Percentiles rank a stretch among this genome's conserved stretches.
Conservation (phyloP, 2,329 filamentous ascomycete species). For the Neonectria ditissima region DNA sequence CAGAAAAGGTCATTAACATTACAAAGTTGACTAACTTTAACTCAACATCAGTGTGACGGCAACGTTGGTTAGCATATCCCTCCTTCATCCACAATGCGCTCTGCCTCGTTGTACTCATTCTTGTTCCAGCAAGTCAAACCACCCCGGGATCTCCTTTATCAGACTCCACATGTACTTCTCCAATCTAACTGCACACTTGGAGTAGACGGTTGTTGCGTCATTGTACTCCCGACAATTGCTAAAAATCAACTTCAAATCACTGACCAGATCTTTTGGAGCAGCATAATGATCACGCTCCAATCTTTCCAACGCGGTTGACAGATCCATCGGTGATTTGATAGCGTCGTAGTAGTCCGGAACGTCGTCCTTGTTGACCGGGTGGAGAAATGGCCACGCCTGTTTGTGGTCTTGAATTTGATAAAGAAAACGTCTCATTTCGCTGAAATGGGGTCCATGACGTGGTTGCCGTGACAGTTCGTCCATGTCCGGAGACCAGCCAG, state of each 20-base stretch:
- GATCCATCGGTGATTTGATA: conserved; percentile 97
- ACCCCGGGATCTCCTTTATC: conserved; percentile 92
- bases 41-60: no score
- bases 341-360: conserved; percentile 98
- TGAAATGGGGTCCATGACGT: conserved; percentile 95
- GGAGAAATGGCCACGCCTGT: conserved; percentile 92
- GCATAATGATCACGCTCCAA: conserved; percentile 93
- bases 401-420: conserved; percentile 96
- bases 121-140: conserved; percentile 73
- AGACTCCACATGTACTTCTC: conserved; percentile 96
- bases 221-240: conserved; percentile 97
- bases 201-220: conserved; percentile 92
- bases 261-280: conserved; percentile 91
- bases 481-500: conserved; percentile 98
- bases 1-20: no score
- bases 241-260: conserved; percentile 89
- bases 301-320: conserved; percentile 94
- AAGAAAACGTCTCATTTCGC: conserved; percentile 89
- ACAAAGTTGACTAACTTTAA: no score
- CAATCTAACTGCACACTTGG: conserved; percentile 92
- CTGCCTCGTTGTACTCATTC: no score
- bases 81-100: no score
- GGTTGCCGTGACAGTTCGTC: conserved; percentile 95
- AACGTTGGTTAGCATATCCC: no score
- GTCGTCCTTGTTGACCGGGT: conserved; percentile 94